Base-by-base conservation (phyloP, 2,329 filamentous ascomycete genomes). In the Botrytis fabae region DNA sequence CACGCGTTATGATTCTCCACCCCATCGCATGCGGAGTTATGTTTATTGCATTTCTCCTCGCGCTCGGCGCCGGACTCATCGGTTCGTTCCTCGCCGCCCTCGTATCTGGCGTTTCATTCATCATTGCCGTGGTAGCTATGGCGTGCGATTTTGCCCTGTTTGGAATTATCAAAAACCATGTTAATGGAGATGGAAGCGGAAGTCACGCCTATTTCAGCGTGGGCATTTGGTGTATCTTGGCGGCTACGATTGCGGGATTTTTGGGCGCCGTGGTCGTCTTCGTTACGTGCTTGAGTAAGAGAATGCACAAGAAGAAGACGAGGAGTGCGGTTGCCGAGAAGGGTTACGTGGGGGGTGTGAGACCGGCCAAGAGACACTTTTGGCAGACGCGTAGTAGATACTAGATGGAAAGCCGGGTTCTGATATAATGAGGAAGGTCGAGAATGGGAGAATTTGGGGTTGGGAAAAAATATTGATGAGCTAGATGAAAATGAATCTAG, bases 1-100 rank as follows among this genome's bases (percentile, higher is more conserved):
- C 89, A 60, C 83, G 84, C 75, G 86, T 87, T 75, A 88, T 91
- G 87, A 81, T 91, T 70, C 84, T 91, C 73, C 89, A 91, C 82
- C 88, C 89, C 42, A 82, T 91, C 77, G 87, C 85, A n/a, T 84
- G 85, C 74, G 88, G 82, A 72, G 80, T 90, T 4, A 83, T 85
- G 77, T 90, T 90, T 82, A 82, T 90, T 75, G 86, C 88, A 74
- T 90, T 90, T 81, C 78, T 89, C 64, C 82, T 89, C 66, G 85
- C 85, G 63, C 78, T 88, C 51, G 85, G 85, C 74, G 82, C 87
- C 4, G 86, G 87, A 73, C 74, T 87, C 66, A 76, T 85, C 65
- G 88, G 87, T 75, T 86, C 86, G 0, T 80, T 90, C 35, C 75
- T 87, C 46, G 87, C 86, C 2, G 82, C 86, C 1, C 70, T 88